These are phyloP conservation scores for Xylaria bambusicola DNA, from an alignment of 495 filamentous ascomycete genomes.

Conservation along the genomic window DNA sequence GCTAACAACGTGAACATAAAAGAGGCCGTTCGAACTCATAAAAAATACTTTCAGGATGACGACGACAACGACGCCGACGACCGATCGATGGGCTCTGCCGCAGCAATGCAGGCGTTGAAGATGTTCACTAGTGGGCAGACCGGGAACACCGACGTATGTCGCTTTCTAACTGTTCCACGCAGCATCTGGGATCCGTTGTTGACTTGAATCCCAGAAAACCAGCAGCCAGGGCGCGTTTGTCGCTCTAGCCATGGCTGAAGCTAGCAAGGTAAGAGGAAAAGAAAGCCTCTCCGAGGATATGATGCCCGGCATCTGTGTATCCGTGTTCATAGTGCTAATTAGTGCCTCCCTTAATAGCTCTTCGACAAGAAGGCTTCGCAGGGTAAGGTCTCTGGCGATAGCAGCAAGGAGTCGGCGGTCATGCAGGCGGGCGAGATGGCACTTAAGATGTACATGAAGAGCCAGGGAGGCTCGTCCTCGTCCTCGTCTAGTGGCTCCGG, in stretches of 20 bases:
- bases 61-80: slow-evolving; percentile 40
- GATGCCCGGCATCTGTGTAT: too few relatives aligned
- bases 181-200: too few relatives aligned
- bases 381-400: slow-evolving; percentile 46
- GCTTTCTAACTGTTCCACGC: too few relatives aligned
- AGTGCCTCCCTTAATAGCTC: slow-evolving; percentile 29
- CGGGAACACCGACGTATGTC: slow-evolving; percentile 31
- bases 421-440: slow-evolving; percentile 58
- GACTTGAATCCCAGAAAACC: slow-evolving; percentile 28
- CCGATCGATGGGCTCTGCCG: slow-evolving; percentile 55
- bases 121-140: slow-evolving; percentile 55
- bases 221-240: slow-evolving; percentile 49
- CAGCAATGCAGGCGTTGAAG: slow-evolving; percentile 70
- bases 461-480: slow-evolving; percentile 33
- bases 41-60: slow-evolving; percentile 35
- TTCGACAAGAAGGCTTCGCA: slow-evolving; percentile 51
- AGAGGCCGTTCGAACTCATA: slow-evolving; percentile 19
- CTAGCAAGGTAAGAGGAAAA: slow-evolving; percentile 42
- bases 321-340: slow-evolving; percentile 6
- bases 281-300: neutral
- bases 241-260: slow-evolving; percentile 56
- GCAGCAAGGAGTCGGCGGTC: slow-evolving; percentile 53
- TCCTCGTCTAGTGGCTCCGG: slow-evolving; percentile 26
- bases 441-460: slow-evolving; percentile 58
- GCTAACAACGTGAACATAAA: slow-evolving; percentile 5